Base-by-base conservation (phyloP, 2,329 filamentous ascomycete species). In the Penicillium sp. region DNA sequence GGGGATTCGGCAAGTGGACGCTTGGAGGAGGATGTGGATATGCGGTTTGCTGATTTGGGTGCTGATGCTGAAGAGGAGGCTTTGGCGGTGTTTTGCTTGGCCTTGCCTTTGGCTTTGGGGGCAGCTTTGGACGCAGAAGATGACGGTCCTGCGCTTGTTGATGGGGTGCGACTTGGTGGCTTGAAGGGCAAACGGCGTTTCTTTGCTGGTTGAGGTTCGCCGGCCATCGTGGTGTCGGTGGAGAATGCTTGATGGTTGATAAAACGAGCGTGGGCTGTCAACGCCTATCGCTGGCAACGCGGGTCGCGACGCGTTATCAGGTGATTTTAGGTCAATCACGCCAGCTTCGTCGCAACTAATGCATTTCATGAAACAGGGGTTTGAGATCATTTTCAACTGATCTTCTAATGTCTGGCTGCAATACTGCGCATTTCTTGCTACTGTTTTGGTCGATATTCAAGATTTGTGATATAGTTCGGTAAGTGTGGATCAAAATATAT, bases 171-270 rank as follows among this genome's bases (percentile, higher is more conserved):
- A 44, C 74, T 69, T 2, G 74, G 75, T 33, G 74, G 73, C 4
- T 76, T 76, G 64, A 77, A 77, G n/a, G 74, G 71, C 16, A 74
- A 70, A 13, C 62, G 66, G 46, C 68, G 64, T 43, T 71, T 67
- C 54, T 75, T 76, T 22, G 68, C 61, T 2, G 64, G 49, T 5
- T 59, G 66, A 42, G 58, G 63, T 56, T 71, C 67, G 5, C 60
- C 58, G 7, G 67, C 60, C 62, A 67, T 70, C 38, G 14, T 60
- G 22, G 10, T 20, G 3, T 13, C 40, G 24, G 14, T 25, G 16
- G 36, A 9, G 24, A 28, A 38, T 41, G 28, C 24, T 20, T 5
- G 31, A 33, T 11, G 36, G 22, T 36, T 30, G 50, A 30, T 4
- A 31, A 25, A 27, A 14, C 5, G 6, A 30, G 4, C 20, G 40